Evolutionary conservation across 768 basidiomycete species (phyloP), one percentile per base, ranked within the genome.

Genomic region (Floccularia luteovirens): DNA sequence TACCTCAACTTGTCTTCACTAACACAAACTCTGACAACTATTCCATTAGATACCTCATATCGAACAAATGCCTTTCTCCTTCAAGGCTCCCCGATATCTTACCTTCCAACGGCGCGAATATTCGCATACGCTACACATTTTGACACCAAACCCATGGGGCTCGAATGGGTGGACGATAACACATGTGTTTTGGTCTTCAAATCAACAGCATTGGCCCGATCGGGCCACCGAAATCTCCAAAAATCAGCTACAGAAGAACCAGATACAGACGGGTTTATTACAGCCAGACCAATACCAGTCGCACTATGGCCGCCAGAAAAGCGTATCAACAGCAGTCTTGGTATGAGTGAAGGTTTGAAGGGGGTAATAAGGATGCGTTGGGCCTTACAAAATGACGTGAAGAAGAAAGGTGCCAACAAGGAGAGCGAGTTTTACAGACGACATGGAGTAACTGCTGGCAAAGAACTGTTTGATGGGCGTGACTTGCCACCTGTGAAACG

Each of bases 91-190:
- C 84, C 89, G 0, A 85, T 91, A 42, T 67, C 79, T 3, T 74
- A 80, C 49, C 72, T 91, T 6, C 77, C 85, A 17, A 91, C 89
- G 2, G 66, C 75, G 2, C 74, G 82, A 27, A 69, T 91, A 39
- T 90, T 90, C 53, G 87, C 82, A 0, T 91, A 90, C 49, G 79
- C 80, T 23, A 82, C 78, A 1, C 82, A 90, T 48, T 88, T 85
- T 51, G 81, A 84, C 34, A 69, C 78, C 0, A 67, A 73, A 14
- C 88, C 88, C 0, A 70, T 87, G 46, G 88, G 73, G 5, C 63
- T 91, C 5, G 89, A 91, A 62, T 91, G 89, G 89, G 72, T 91
- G 14, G 79, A 89, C 56, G 89, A 91, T 60, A 80, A 66, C 17
- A 88, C 83, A 19, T 90, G 86, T 49, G 72, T 91, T 3, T 64